phyloP scores from a whole-genome alignment of 1,284 basidiomycete species.

The Phlebopus sp. region DNA sequence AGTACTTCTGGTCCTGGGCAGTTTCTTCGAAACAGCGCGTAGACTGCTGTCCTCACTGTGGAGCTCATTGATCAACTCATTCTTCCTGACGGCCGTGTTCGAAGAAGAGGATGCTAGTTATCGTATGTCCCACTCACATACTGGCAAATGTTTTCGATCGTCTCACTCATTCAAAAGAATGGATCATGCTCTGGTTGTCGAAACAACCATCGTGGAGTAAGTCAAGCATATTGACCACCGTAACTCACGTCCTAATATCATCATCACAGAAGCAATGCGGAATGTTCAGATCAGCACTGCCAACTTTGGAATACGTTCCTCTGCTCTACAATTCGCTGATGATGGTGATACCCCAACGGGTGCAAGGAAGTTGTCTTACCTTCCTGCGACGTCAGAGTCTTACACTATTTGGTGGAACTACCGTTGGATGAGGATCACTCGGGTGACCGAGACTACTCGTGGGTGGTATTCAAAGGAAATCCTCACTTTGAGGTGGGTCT shows the following conservation, averaged over 20 bases:
- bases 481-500: slow-evolving; percentile 22
- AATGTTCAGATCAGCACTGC: slow-evolving; percentile 51
- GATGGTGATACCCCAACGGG: slow-evolving; percentile 26
- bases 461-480: slow-evolving; percentile 24
- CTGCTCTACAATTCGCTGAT: slow-evolving; percentile 36
- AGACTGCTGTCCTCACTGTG: slow-evolving; percentile 45
- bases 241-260: slow-evolving; percentile 1
- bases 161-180: slow-evolving; percentile 36
- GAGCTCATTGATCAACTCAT: slow-evolving; percentile 43
- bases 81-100: slow-evolving; percentile 64
- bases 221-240: slow-evolving; percentile 4
- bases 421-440: slow-evolving; percentile 46
- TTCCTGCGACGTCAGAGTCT: slow-evolving; percentile 44
- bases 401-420: slow-evolving; percentile 51
- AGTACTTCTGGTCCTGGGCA: slow-evolving; percentile 60
- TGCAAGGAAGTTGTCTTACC: slow-evolving; percentile 41
- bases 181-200: slow-evolving; percentile 64
- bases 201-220: slow-evolving; percentile 42
- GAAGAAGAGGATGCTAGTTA: slow-evolving; percentile 56
- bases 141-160: not conserved
- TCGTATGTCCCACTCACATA: slow-evolving; percentile 38
- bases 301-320: slow-evolving; percentile 34
- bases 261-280: slow-evolving; percentile 39
- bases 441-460: slow-evolving; percentile 11
- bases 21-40: slow-evolving; percentile 55